A percentile compares a stretch with the other conserved stretches of the same genome.
Conservation (phyloP, 2,329 filamentous ascomycete species). For the Beauveria medogensis region DNA sequence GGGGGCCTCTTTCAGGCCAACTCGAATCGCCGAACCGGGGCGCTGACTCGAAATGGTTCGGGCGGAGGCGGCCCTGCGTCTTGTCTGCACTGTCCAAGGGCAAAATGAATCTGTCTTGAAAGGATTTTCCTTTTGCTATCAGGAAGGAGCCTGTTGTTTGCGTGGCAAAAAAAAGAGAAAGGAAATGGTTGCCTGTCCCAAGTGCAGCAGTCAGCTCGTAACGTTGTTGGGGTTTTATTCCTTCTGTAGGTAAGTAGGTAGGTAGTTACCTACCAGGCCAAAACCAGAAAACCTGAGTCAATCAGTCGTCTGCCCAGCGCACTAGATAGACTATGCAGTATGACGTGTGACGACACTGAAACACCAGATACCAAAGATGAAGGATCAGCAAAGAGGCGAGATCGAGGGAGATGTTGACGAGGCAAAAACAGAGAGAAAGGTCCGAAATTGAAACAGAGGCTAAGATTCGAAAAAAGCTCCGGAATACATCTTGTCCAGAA, state of each 20-base stretch:
- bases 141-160: background rate
- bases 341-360: slow-evolving; percentile 9
- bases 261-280: background rate
- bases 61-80: background rate
- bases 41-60: slow-evolving; percentile 1
- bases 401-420: background rate
- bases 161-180: background rate
- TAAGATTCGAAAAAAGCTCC: background rate
- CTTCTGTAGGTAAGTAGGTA: background rate
- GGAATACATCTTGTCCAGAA: background rate
- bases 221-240: background rate
- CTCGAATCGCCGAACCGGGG: background rate
- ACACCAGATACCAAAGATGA: slow-evolving; percentile 6
- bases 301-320: background rate
- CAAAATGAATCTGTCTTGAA: background rate
- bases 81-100: background rate
- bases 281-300: slow-evolving; percentile 1
- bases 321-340: slow-evolving; percentile 4
- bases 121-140: background rate
- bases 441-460: background rate
- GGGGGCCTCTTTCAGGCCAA: background rate
- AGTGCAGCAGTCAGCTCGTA: background rate
- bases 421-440: background rate
- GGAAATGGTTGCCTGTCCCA: background rate
- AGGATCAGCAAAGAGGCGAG: background rate